Evolutionary conservation across 352 stramenopile species (phyloP).

Genomic region (Lagenidium sp.): DNA sequence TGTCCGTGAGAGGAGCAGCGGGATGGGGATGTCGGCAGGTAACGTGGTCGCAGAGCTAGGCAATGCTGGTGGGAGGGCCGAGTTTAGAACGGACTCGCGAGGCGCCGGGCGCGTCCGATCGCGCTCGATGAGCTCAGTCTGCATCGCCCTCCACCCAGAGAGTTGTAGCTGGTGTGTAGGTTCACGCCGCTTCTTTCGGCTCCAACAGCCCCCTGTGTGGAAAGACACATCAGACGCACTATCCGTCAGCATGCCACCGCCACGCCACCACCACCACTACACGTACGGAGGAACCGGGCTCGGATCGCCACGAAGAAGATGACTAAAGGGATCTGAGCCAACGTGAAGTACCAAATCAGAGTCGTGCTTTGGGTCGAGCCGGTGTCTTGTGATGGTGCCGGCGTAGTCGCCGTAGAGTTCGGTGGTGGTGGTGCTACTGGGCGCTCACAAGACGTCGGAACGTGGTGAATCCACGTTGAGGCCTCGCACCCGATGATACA

Average conservation of each 20-base stretch:
- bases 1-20: slow-evolving; percentile 8
- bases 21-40: background rate
- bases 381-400: background rate
- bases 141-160: slow-evolving; percentile 9
- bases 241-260: too few relatives aligned
- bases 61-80: slow-evolving; percentile 11
- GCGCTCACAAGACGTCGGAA: slow-evolving; percentile 5
- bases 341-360: slow-evolving; percentile 7
- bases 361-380: background rate
- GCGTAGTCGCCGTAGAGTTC: background rate
- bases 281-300: slow-evolving; percentile 9
- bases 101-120: slow-evolving; percentile 6
- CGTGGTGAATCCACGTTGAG: slow-evolving; percentile 4
- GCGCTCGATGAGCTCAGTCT: slow-evolving; percentile 7
- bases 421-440: background rate
- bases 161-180: slow-evolving; percentile 9
- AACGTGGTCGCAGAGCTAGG: background rate
- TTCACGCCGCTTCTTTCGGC: background rate
- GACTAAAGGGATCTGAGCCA: slow-evolving; percentile 10
- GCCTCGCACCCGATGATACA: slow-evolving; percentile 41
- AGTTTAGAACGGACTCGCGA: slow-evolving; percentile 7
- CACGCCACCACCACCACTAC: too few relatives aligned
- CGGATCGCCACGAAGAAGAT: slow-evolving; percentile 1
- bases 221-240: too few relatives aligned
- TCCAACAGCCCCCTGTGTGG: too few relatives aligned